Evolutionary conservation across 2,329 filamentous ascomycete species (phyloP), one percentile per base, ranked within the genome.

Genomic region (Amphichorda felina): DNA sequence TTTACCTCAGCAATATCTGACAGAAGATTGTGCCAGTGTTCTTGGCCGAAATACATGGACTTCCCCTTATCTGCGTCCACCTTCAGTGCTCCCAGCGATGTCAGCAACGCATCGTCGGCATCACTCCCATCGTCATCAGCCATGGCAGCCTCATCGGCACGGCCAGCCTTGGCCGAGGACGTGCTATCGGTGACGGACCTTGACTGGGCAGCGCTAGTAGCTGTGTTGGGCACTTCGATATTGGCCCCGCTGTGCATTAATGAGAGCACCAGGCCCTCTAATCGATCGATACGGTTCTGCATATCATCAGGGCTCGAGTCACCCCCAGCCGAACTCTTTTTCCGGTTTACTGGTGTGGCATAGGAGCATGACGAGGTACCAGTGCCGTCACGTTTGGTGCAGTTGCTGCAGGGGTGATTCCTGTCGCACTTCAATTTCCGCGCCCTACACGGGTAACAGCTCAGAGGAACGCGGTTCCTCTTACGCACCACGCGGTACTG

Each of bases 391-490:
- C 87, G 80, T 63, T 93, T 94, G 40, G 85, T 77, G 58, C 89
- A 96, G 55, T 96, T 96, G 61, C 91, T 86, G 62, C 87, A 96
- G 38, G 89, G 89, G 45, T 87, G 76, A 42, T 75, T 78, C 51
- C 91, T 79, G 58, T 96, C 94, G 65, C 89, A 96, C 74, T 95
- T 95, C 63, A 64, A 91, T 84, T 96, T 96, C 63, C 88, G 79
- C 49, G 88, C 83, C 53, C 89, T 74, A 59, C 89, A 96, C 22
- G 88, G 85, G 45, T 80, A 84, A 56, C 89, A 96, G 50, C 87
- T 95, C 34, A 96, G 68, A 32, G 89, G 89, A 13, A 95, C 80
- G 40, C 89, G 72, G 52, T 96, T 95, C 55, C 89, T 76, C 64
- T 93, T 94, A 45, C 89, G 79, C 40, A 95, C 83, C 34, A 95